Conservation (phyloP, 805 yeast genomes). For the Isabelozyma gotoi region DNA sequence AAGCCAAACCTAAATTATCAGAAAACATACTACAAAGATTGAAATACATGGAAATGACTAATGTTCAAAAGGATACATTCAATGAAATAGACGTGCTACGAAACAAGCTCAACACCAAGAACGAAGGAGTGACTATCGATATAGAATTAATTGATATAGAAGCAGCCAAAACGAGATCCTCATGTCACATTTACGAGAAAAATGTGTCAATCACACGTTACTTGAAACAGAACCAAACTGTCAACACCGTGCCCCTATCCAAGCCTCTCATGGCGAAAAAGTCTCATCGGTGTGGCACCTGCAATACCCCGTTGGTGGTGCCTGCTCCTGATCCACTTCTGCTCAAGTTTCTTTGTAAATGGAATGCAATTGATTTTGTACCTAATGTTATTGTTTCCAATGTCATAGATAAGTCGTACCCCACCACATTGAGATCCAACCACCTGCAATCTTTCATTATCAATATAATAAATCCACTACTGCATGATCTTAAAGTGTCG, state of each 20-base stretch:
- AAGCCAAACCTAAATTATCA: neutral
- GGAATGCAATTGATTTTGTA: constrained; percentile 33
- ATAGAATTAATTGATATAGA: constrained; percentile 6
- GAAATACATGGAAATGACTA: neutral
- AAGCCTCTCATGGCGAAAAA: constrained; percentile 23
- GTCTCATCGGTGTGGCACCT: constrained; percentile 25
- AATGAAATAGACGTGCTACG: neutral
- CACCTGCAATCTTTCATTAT: constrained; percentile 19
- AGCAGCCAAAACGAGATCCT: no score
- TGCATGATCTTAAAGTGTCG: constrained; percentile 15
- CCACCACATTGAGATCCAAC: constrained; percentile 8
- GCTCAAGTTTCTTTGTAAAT: constrained; percentile 28
- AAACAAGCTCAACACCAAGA: neutral
- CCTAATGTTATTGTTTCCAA: constrained; percentile 27
- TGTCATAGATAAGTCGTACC: constrained; percentile 6
- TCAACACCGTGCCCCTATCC: constrained; percentile 20
- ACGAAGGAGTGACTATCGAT: neutral
- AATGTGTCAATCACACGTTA: no score
- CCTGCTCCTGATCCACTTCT: constrained; percentile 27
- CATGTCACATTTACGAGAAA: no score
- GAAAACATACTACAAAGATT: neutral
- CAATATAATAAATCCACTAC: constrained; percentile 32
- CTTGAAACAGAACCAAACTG: no score
- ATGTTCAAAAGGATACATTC: neutral
- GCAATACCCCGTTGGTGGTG: constrained; percentile 22